Percentiles rank a stretch among this genome's conserved stretches.
Evolutionary conservation across 2,329 filamentous ascomycete species (phyloP).

Genomic region (Chaetomiaceae sp.): DNA sequence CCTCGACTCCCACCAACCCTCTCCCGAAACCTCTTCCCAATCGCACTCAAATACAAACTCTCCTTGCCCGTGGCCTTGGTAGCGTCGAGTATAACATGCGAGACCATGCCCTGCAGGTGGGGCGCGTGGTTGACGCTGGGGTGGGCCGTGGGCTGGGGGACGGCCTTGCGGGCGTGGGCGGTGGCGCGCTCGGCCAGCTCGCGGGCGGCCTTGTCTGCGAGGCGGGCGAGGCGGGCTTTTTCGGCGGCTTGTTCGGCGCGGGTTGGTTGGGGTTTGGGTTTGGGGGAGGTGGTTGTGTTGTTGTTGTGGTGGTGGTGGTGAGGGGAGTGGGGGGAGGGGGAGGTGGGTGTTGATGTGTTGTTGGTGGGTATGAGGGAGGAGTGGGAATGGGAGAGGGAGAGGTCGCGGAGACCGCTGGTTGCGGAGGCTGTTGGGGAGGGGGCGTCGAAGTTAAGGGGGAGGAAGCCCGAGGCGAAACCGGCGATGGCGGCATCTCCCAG

Average conservation of each 20-base stretch:
- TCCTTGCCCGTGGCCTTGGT: slow-evolving; percentile 74
- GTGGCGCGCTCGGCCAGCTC: slow-evolving; percentile 53
- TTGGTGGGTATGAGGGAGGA: slow-evolving; percentile 15
- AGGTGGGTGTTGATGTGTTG: slow-evolving; percentile 16
- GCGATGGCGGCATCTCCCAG: slow-evolving; percentile 19
- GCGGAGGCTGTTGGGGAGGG: slow-evolving; percentile 21
- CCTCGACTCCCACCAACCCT: slow-evolving; percentile 11
- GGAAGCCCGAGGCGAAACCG: slow-evolving; percentile 21
- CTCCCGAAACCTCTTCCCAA: slow-evolving; percentile 45
- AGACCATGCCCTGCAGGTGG: slow-evolving; percentile 53
- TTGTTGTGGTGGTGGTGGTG: slow-evolving; percentile 13
- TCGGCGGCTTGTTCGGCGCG: slow-evolving; percentile 54
- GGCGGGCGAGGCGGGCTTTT: slow-evolving; percentile 55
- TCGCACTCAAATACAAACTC: slow-evolving; percentile 64
- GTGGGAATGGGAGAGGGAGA: slow-evolving; percentile 25
- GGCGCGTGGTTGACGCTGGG: slow-evolving; percentile 53
- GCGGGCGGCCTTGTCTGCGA: slow-evolving; percentile 51
- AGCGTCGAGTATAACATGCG: slow-evolving; percentile 71
- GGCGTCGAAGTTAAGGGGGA: slow-evolving; percentile 19
- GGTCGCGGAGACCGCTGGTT: slow-evolving; percentile 24
- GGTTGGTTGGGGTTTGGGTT: slow-evolving; percentile 26
- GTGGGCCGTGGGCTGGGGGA: slow-evolving; percentile 47
- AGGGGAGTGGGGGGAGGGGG: slow-evolving; percentile 20
- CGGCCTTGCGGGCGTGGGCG: slow-evolving; percentile 47
- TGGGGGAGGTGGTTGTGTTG: background rate